phyloP scores from a whole-genome alignment of 371 early-diverging fungal genomes.

The Apophysomyces variabilis region DNA sequence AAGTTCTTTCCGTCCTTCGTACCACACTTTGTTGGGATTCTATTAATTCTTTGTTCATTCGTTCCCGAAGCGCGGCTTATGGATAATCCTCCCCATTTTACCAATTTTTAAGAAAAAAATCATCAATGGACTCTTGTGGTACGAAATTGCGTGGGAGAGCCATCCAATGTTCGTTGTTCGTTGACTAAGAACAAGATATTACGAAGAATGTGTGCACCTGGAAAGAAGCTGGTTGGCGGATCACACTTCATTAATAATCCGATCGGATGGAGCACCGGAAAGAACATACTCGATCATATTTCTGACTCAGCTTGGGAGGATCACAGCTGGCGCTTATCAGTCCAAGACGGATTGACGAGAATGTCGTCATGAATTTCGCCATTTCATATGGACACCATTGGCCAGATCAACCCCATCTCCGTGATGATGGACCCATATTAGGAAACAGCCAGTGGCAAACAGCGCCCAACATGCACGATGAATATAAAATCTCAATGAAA shows the following conservation, averaged over 20 bases:
- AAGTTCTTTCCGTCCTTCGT: too few relatives aligned
- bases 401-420: constrained; percentile 14
- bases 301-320: neutral
- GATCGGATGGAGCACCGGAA: neutral
- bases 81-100: too few relatives aligned
- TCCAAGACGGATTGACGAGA: constrained; percentile 17
- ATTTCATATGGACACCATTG: constrained; percentile 29
- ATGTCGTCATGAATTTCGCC: constrained; percentile 27
- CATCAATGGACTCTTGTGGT: too few relatives aligned
- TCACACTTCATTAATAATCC: neutral
- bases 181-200: too few relatives aligned
- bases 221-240: neutral
- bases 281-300: neutral
- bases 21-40: too few relatives aligned
- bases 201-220: too few relatives aligned
- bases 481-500: constrained; percentile 11
- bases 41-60: too few relatives aligned
- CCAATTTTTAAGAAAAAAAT: too few relatives aligned
- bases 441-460: constrained; percentile 6
- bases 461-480: constrained; percentile 10
- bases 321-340: neutral
- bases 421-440: constrained; percentile 18
- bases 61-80: too few relatives aligned
- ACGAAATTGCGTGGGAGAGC: too few relatives aligned
- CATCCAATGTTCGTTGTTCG: too few relatives aligned